A percentile compares a stretch with the other conserved stretches of the same genome.
Evolutionary conservation across 2,329 filamentous ascomycete species (phyloP).

Genomic region (Paraphaeosphaeria minitans): DNA sequence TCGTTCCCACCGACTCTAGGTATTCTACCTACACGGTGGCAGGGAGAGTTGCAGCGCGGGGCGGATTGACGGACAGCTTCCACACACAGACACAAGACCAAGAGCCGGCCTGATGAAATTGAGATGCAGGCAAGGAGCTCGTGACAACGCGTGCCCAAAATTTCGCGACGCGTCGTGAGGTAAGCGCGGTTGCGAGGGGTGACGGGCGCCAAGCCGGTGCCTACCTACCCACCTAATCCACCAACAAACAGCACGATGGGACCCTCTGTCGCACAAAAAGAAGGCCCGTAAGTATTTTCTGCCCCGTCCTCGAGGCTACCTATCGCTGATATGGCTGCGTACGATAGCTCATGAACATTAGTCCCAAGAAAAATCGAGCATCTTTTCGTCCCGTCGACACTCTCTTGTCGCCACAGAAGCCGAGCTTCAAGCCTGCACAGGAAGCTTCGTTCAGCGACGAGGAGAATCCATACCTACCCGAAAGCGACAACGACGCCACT

Average conservation of each 20-base stretch:
- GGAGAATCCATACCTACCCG: constrained; percentile 8
- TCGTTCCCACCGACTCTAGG: too few relatives aligned
- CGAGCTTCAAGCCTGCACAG: constrained; percentile 23
- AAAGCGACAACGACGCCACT: constrained; percentile 10
- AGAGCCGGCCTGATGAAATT: neutral
- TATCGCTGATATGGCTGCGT: neutral
- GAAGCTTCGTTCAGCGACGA: constrained; percentile 9
- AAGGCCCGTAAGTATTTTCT: constrained; percentile 6
- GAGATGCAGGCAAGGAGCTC: neutral
- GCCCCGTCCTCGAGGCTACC: neutral
- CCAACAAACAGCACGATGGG: constrained; percentile 16
- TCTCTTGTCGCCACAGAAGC: constrained; percentile 39
- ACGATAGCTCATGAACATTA: constrained; percentile 28
- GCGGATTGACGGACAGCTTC: neutral
- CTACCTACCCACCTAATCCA: neutral
- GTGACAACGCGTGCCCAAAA: constrained; percentile 6
- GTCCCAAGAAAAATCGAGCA: constrained; percentile 36
- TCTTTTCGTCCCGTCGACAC: constrained; percentile 43
- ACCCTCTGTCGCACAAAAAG: constrained; percentile 1
- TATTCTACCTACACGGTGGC: too few relatives aligned
- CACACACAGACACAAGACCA: neutral
- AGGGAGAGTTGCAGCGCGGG: too few relatives aligned
- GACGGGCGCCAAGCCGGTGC: constrained; percentile 20
- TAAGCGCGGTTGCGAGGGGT: constrained; percentile 14
- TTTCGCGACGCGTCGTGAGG: constrained; percentile 1